phyloP scores from a whole-genome alignment of 164 flowering plant genomes.

The Liquidambar formosana region DNA sequence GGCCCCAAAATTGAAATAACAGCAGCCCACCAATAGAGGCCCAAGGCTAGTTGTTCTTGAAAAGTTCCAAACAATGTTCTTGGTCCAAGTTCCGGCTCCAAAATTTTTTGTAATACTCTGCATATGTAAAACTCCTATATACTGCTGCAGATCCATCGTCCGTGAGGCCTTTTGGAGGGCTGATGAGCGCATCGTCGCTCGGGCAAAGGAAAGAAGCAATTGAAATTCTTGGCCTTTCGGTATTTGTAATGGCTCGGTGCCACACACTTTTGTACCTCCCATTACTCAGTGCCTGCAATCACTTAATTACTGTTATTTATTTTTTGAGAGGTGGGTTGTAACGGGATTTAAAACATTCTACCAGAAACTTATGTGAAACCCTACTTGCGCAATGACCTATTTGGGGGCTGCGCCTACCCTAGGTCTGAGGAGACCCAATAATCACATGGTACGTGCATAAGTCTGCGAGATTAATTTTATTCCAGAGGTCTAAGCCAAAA shows the following conservation, averaged over 20 bases:
- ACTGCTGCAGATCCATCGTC: slow-evolving; percentile 33
- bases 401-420: no score
- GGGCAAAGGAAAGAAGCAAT: slow-evolving; percentile 81
- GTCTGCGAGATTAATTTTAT: no score
- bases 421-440: no score
- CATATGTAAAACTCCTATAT: slow-evolving; percentile 64
- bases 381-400: no score
- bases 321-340: no score
- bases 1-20: no score
- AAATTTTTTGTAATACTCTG: slow-evolving; percentile 74
- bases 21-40: not conserved
- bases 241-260: slow-evolving; percentile 77
- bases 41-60: slow-evolving; percentile 34
- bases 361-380: no score
- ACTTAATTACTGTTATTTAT: no score
- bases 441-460: no score
- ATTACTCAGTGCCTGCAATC: slow-evolving; percentile 71
- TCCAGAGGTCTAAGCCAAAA: no score
- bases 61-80: slow-evolving; percentile 75
- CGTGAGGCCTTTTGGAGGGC: slow-evolving; percentile 41
- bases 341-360: no score
- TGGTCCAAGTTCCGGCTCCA: slow-evolving; percentile 78
- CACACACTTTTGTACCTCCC: slow-evolving; percentile 72
- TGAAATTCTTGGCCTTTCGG: slow-evolving; percentile 57
- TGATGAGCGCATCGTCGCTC: slow-evolving; percentile 43